phyloP scores from a whole-genome alignment of 768 basidiomycete species.

The Russula lepida region DNA sequence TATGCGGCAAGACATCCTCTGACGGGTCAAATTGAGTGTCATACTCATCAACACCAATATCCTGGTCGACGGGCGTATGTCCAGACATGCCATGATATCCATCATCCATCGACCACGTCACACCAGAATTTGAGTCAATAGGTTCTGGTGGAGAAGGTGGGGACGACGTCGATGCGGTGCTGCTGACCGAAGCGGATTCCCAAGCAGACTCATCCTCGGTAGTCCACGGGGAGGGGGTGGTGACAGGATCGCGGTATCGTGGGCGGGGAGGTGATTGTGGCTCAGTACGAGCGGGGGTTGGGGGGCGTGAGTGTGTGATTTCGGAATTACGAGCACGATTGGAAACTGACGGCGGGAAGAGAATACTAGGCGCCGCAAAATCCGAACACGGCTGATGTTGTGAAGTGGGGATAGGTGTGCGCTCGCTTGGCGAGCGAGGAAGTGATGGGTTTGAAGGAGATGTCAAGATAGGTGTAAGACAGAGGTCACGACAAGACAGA shows the following conservation, averaged over 20 bases:
- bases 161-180: slow-evolving; percentile 50
- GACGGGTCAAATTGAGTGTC: slow-evolving; percentile 36
- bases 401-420: neutral
- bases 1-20: slow-evolving; percentile 67
- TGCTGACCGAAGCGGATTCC: slow-evolving; percentile 61
- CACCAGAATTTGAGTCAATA: slow-evolving; percentile 27
- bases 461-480: slow-evolving; percentile 27
- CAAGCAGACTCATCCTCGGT: slow-evolving; percentile 73
- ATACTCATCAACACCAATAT: slow-evolving; percentile 25
- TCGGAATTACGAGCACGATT: slow-evolving; percentile 6
- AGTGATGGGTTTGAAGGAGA: slow-evolving; percentile 28
- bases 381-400: slow-evolving; percentile 5
- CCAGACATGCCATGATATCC: slow-evolving; percentile 24
- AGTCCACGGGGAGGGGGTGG: slow-evolving; percentile 53
- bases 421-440: slow-evolving; percentile 29
- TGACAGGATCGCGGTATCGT: slow-evolving; percentile 22
- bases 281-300: slow-evolving; percentile 33
- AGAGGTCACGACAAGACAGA: slow-evolving; percentile 25
- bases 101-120: slow-evolving; percentile 28
- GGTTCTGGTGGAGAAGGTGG: slow-evolving; percentile 31
- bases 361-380: neutral
- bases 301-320: slow-evolving; percentile 29
- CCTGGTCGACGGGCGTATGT: slow-evolving; percentile 12
- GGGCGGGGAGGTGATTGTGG: slow-evolving; percentile 21
- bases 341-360: slow-evolving; percentile 8